phyloP scores from a whole-genome alignment of 2,329 filamentous ascomycete genomes.

The Hymenoscyphus albidus region DNA sequence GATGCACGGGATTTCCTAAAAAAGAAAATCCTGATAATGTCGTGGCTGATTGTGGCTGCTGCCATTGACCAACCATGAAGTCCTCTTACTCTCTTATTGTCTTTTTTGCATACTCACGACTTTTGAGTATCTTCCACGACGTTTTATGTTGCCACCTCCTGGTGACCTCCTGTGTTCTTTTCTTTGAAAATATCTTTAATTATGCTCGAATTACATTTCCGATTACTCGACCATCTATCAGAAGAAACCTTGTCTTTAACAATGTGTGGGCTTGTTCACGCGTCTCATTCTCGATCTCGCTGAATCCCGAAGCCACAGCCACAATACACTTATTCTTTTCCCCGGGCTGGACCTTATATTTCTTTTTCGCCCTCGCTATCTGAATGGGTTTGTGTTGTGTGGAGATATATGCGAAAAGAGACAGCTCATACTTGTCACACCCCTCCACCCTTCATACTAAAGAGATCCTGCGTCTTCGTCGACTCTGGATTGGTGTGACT shows the following conservation, averaged over 20 bases:
- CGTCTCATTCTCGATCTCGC: background rate
- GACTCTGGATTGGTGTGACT: background rate
- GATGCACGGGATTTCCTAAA: background rate
- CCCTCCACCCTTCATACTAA: background rate
- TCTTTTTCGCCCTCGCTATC: background rate
- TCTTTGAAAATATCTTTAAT: background rate
- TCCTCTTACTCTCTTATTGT: background rate
- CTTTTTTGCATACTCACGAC: background rate
- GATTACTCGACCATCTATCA: background rate
- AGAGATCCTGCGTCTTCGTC: background rate
- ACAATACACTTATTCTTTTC: background rate
- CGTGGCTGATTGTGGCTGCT: background rate
- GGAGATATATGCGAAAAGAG: background rate
- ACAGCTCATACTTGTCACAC: background rate
- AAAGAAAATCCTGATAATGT: background rate
- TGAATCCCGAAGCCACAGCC: background rate
- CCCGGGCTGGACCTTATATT: background rate
- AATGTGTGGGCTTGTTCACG: background rate
- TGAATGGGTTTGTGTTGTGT: background rate
- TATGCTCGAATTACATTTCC: background rate
- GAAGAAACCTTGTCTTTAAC: background rate
- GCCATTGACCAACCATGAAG: slow-evolving; percentile 1
- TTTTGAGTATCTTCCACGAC: background rate
- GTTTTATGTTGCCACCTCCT: background rate
- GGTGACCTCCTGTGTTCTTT: background rate